Base-by-base conservation (phyloP, 192 early-diverging fungal genomes). In the Coemansia sp. region DNA sequence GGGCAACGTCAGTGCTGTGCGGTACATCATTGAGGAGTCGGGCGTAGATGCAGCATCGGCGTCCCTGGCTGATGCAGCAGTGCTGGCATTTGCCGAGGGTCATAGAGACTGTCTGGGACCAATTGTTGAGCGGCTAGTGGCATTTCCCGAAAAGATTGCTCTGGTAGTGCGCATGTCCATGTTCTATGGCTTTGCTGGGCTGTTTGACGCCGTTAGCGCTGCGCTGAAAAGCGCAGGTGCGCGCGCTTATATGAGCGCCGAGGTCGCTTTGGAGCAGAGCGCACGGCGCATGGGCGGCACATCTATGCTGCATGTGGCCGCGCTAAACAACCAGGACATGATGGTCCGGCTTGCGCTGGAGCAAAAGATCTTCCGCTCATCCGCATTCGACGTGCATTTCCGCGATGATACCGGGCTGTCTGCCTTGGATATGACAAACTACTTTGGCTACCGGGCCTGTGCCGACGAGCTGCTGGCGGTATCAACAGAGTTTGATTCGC, bases 11-110 rank as follows among this genome's bases (percentile, higher is more conserved):
- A 53, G 35, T 12, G 70, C 61, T 1, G 59, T 72, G 20, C 56
- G 67, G 47, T 79, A 63, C 48, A 72, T 79, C 33, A 42, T 79
- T 6, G 58, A 79, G 10, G 70, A 79, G 47, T 58, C 76, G 0
- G 55, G 43, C 19, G 49, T 69, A 14, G 59, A 65, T 5, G 65
- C 51, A 13, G 38, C 49, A 8, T 50, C 59, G 26, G 65, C 39
- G 11, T 44, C 61, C 48, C 55, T 78, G 35, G 74, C 51, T 4
- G 55, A 70, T 36, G 74, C 74, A 0, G 61, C 61, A 4, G 47
- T 68, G 43, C 36, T 28, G 14, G 64, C 64, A 13, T 51, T 40
- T 37, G 41, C 31, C 28, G 60, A 45, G 54, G 57, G 61, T 10
- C 57, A 59, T 36, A 4, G 16, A 10, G 60, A 56, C 11, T 57